Conservation (phyloP, 208 protist species). For the Zelonia costaricensis region DNA sequence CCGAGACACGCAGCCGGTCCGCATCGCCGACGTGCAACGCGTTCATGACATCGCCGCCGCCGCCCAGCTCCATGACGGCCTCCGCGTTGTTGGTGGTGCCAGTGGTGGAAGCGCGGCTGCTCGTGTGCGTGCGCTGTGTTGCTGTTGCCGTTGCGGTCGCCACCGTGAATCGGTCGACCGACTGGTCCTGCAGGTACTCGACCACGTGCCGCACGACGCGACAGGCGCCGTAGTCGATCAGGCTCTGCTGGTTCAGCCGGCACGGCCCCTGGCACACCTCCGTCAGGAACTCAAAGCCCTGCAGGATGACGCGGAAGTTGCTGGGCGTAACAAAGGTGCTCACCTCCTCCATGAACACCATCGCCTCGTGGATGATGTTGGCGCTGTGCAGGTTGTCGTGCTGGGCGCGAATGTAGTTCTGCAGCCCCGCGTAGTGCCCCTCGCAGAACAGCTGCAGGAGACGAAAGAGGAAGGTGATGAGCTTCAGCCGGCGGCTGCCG, state of each 20-base stretch:
- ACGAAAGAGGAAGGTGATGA: conserved; percentile 70
- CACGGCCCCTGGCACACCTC: conserved; percentile 94
- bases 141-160: neutral
- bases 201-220: conserved; percentile 40
- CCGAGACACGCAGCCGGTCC: conserved; percentile 38
- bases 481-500: conserved; percentile 41
- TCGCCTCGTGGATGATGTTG: conserved; percentile 84
- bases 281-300: conserved; percentile 84
- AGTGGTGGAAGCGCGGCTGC: no score
- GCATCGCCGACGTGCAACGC: conserved; percentile 39
- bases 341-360: conserved; percentile 63
- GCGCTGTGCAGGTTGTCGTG: conserved; percentile 77
- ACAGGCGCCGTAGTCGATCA: conserved; percentile 65
- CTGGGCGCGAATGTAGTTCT: conserved; percentile 91
- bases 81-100: no score
- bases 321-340: conserved; percentile 47
- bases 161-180: neutral
- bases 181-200: conserved; percentile 24
- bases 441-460: conserved; percentile 94
- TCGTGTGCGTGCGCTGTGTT: neutral
- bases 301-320: conserved; percentile 48
- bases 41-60: conserved; percentile 31
- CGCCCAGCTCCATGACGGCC: no score
- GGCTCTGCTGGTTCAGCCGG: conserved; percentile 75
- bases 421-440: conserved; percentile 84